Percentiles rank a stretch among this genome's conserved stretches.
Evolutionary conservation across 2,329 filamentous ascomycete genomes (phyloP).

Genomic region (Microcyclospora tardicrescens): DNA sequence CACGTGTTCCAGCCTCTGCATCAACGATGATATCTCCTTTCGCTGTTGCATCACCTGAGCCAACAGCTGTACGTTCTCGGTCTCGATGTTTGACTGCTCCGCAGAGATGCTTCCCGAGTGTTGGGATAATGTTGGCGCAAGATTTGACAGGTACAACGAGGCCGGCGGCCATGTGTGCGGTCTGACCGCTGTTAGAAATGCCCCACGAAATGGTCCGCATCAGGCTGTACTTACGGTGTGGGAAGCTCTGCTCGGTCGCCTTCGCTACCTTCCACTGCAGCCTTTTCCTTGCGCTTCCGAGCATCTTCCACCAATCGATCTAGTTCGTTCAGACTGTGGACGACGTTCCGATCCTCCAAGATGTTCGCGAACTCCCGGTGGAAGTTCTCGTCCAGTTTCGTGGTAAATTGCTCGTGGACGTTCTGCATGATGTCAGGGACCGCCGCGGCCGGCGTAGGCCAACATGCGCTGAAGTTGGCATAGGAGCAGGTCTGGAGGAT

Average conservation of each 20-base stretch:
- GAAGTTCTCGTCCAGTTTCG: slow-evolving; percentile 41
- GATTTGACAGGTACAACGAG: slow-evolving; percentile 45
- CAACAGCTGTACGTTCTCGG: slow-evolving; percentile 41
- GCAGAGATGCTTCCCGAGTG: slow-evolving; percentile 36
- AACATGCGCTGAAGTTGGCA: slow-evolving; percentile 49
- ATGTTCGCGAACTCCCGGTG: slow-evolving; percentile 47
- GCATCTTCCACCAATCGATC: slow-evolving; percentile 49
- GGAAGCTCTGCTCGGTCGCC: slow-evolving; percentile 18
- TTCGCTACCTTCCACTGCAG: slow-evolving; percentile 25
- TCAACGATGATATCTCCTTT: slow-evolving; percentile 42
- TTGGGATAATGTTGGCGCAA: slow-evolving; percentile 42
- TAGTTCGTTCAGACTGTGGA: slow-evolving; percentile 46
- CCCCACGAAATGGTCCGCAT: background rate
- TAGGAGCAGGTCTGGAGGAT: slow-evolving; percentile 49
- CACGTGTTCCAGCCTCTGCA: slow-evolving; percentile 42
- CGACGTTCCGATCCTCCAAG: slow-evolving; percentile 41
- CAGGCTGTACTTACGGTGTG: slow-evolving; percentile 32
- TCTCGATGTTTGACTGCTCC: slow-evolving; percentile 38
- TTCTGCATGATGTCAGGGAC: slow-evolving; percentile 43
- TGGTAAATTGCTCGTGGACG: slow-evolving; percentile 46
- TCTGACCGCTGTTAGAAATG: slow-evolving; percentile 21
- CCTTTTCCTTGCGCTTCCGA: slow-evolving; percentile 36
- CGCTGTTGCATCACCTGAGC: slow-evolving; percentile 41
- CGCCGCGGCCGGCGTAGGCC: slow-evolving; percentile 47
- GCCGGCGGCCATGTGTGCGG: slow-evolving; percentile 46